Evolutionary conservation across 208 protist genomes (phyloP), one percentile per base, ranked within the genome.

Genomic region (Trypanosoma platydactyli): DNA sequence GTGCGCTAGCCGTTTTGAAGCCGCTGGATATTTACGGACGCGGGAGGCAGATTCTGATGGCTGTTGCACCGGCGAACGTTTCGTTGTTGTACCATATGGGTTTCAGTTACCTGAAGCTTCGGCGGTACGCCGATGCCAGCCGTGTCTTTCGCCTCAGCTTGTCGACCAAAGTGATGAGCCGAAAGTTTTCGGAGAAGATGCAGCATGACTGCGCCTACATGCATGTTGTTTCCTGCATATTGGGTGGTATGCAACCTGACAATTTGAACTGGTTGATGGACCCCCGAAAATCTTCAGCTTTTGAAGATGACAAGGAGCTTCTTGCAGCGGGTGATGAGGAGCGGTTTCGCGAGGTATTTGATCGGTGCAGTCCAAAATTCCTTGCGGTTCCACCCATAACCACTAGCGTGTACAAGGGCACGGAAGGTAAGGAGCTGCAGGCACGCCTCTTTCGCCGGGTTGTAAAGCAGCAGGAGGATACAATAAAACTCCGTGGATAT

Each of bases 21-120:
- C 71, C 76, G 13, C 71, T 94, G 27, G 83, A 94, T 66, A 71
- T 94, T 54, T 91, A 87, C 68, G 83, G 81, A 62, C 76, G 69
- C 56, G 86, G 87, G 59, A 71, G 71, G 56, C 55, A 55, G n/a
- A 78, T 92, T 56, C 73, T 94, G 42, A 68, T 82, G 56, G 75
- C 77, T 29, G 83, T 94, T 24, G 66, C 71, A n/a, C 86, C 86
- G 3, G 86, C 87, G 35, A 73, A 85, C 64, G 81, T 94, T 18
- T 94, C 91, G 35, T 65, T 96, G 18, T 73, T 91, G 48, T 96
- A 92, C 73, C 73, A 92, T 71, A 70, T 96, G 64, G 91, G 91
- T 52, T 94, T 96, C 80, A 88, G 88, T 75, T 96, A 96, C 72
- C 79, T 96, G 20, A 96, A 94, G 91, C 80, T 96, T 59, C 87